Base-by-base conservation (phyloP, 2,329 filamentous ascomycete species). In the Metarhizium humberi region DNA sequence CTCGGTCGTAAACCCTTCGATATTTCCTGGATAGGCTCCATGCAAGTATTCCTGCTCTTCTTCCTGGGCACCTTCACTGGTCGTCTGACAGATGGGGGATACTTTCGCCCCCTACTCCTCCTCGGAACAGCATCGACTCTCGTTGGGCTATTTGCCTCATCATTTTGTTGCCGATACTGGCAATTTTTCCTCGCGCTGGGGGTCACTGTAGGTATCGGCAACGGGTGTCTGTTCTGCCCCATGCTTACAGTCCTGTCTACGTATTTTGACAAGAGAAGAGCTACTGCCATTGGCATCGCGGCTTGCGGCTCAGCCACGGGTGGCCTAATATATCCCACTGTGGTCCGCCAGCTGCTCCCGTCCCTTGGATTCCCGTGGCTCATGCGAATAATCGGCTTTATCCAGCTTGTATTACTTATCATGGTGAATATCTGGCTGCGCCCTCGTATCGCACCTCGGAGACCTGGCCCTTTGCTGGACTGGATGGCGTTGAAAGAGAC, bases 341-440 rank as follows among this genome's bases (percentile, higher is more conserved):
- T 81, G 13, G 73, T 78, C 1, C 72, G 76, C 61, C 76, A 81
- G 53, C 67, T 86, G 13, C 68, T 86, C 1, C 79, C 82, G 0
- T 72, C 71, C n/a, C 69, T 86, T 3, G 85, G 85, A 0, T 87
- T 86, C 62, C 73, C 74, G 0, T 87, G 84, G 82, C 84, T 84
- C 0, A 75, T 85, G 14, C 73, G 84, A 0, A 75, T 78, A 0
- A 74, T 85, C 57, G 84, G 78, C 0, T 78, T 88, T 53, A 74
- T 87, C 34, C 80, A 81, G 34, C 59, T 85, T 2, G 75, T 69
- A 0, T 71, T 62, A 0, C 65, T 73, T 0, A 60, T 76, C 25
- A 54, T 77, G 6, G 7, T 52, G 2, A 71, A 78, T 34, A 68
- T 77, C 18, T 73, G 72, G 56, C 74, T 78, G 18, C 71, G 78